These are phyloP conservation scores for Hymenoscyphus albidus DNA, from an alignment of 2,329 filamentous ascomycete genomes.

Conservation along the genomic window DNA sequence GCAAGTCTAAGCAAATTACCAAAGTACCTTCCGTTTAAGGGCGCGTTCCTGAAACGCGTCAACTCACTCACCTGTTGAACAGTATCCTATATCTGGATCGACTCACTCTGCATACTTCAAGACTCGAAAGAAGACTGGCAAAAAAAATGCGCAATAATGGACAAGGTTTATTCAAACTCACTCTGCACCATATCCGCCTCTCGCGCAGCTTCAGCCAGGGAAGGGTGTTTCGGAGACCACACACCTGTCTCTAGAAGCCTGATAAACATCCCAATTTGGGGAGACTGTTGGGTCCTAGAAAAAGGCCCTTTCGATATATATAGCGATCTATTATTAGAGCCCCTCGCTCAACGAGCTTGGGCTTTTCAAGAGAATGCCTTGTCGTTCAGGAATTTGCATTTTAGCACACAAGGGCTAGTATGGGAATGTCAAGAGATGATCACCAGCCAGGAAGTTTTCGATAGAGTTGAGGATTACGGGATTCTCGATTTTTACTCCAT, in stretches of 20 bases:
- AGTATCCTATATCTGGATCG: neutral
- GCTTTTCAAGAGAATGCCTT: neutral
- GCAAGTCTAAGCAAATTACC: no score
- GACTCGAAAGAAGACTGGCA: neutral
- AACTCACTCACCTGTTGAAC: neutral
- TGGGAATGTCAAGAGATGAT: neutral
- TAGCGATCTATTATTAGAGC: neutral
- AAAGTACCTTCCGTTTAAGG: no score
- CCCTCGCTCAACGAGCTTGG: neutral
- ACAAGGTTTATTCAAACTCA: neutral
- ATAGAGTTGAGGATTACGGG: neutral
- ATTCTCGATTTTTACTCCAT: rapidly evolving
- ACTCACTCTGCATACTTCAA: neutral
- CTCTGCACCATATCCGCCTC: neutral
- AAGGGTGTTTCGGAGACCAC: neutral
- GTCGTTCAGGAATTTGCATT: neutral
- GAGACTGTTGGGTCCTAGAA: neutral
- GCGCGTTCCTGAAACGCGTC: neutral
- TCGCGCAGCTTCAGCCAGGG: neutral
- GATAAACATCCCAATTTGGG: neutral
- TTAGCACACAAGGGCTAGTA: neutral
- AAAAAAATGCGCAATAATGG: neutral
- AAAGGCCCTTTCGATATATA: neutral
- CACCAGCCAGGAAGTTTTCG: neutral
- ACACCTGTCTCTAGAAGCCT: neutral